Conservation (phyloP, 768 basidiomycete genomes). For the Leccinellum rugosiceps region DNA sequence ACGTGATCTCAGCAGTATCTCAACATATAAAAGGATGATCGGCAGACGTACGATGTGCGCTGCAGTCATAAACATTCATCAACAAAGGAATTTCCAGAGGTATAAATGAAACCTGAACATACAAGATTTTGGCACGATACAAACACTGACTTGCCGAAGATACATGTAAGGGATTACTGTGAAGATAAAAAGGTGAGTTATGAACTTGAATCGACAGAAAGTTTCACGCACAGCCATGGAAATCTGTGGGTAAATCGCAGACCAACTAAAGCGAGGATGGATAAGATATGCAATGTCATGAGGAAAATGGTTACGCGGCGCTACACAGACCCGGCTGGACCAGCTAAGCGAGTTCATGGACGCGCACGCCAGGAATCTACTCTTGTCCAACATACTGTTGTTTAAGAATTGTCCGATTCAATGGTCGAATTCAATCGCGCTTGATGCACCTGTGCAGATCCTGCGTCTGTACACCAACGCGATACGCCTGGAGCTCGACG, state of each 20-base stretch:
- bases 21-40: not conserved
- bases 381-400: too few species aligned
- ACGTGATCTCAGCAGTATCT: not conserved
- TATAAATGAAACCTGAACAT: not conserved
- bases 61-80: not conserved
- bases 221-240: not conserved
- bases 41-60: conserved; percentile 3
- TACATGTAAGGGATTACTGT: not conserved
- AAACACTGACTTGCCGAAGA: not conserved
- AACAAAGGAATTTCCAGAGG: not conserved
- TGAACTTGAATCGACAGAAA: not conserved
- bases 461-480: too few species aligned
- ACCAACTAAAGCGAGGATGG: not conserved
- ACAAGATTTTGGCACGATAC: not conserved
- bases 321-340: too few species aligned
- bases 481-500: too few species aligned
- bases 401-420: too few species aligned
- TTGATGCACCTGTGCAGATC: too few species aligned
- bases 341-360: too few species aligned
- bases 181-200: not conserved
- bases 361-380: too few species aligned
- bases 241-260: not conserved
- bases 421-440: too few species aligned
- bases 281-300: too few species aligned
- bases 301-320: too few species aligned